These are phyloP conservation scores for Volvariella volvacea DNA, from an alignment of 1,284 basidiomycete species.

Conservation along the genomic window DNA sequence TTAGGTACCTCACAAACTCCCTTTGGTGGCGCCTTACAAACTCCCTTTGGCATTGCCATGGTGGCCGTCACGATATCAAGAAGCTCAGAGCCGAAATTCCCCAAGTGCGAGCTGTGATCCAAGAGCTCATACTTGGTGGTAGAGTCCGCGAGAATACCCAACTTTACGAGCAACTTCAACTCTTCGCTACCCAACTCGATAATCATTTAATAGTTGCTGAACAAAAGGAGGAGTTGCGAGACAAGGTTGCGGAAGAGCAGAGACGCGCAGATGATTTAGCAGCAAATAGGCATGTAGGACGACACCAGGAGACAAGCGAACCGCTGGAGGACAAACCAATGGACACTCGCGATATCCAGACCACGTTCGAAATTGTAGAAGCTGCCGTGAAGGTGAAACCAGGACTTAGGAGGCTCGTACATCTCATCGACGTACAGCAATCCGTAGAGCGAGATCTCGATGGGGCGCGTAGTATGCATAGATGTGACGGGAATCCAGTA, in stretches of 20 bases:
- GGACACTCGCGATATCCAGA: constrained; percentile 7
- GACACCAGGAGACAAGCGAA: constrained; percentile 5
- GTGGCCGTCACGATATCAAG: constrained; percentile 14
- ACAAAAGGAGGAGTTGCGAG: neutral
- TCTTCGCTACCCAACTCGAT: no score
- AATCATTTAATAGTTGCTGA: no score
- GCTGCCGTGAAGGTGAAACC: constrained; percentile 16
- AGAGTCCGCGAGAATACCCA: constrained; percentile 22
- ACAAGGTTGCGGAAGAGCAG: constrained; percentile 7
- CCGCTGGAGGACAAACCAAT: neutral
- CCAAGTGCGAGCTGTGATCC: constrained; percentile 25
- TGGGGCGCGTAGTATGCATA: no score
- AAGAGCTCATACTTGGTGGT: constrained; percentile 21
- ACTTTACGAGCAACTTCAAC: constrained; percentile 4
- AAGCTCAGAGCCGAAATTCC: constrained; percentile 23
- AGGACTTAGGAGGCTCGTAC: constrained; percentile 27
- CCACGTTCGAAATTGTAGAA: constrained; percentile 18
- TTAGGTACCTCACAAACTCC: no score
- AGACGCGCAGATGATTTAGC: neutral
- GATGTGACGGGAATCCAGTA: no score
- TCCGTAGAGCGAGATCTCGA: constrained; percentile 26
- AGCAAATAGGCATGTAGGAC: neutral
- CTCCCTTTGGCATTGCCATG: constrained; percentile 5
- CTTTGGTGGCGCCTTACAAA: neutral
- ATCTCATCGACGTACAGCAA: constrained; percentile 38